Conservation (phyloP, 805 yeast genomes). For the Yarrowia bubula region DNA sequence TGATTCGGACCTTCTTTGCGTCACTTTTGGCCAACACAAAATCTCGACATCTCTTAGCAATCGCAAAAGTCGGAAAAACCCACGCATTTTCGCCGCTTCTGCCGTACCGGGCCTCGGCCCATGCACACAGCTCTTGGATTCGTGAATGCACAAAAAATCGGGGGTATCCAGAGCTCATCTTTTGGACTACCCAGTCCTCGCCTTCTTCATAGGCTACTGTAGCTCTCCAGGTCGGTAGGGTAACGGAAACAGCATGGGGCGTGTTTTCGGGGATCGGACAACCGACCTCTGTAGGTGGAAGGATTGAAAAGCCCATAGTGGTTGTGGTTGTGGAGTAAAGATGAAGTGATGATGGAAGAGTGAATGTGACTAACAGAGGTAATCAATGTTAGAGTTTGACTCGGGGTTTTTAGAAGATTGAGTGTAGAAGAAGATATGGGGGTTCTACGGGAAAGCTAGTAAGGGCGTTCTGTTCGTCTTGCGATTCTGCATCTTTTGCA, state of each 20-base stretch:
- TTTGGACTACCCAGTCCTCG: constrained; percentile 69
- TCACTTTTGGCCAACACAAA: constrained; percentile 50
- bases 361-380: constrained; percentile 6
- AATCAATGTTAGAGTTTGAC: constrained; percentile 6
- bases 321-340: neutral
- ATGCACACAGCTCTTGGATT: constrained; percentile 38
- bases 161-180: constrained; percentile 88
- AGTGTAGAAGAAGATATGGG: neutral
- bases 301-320: neutral
- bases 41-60: constrained; percentile 82
- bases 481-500: neutral
- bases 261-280: constrained; percentile 86
- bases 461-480: neutral
- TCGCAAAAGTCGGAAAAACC: constrained; percentile 71
- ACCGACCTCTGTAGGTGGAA: constrained; percentile 55
- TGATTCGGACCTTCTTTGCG: constrained; percentile 51
- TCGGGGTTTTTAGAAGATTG: neutral
- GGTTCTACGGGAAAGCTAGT: neutral
- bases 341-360: neutral
- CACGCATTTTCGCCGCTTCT: constrained; percentile 72
- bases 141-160: constrained; percentile 43
- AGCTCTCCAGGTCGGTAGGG: constrained; percentile 93
- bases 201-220: constrained; percentile 93
- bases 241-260: constrained; percentile 90
- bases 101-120: constrained; percentile 63